phyloP scores from a whole-genome alignment of 768 basidiomycete genomes.

The Panellus pusillus region DNA sequence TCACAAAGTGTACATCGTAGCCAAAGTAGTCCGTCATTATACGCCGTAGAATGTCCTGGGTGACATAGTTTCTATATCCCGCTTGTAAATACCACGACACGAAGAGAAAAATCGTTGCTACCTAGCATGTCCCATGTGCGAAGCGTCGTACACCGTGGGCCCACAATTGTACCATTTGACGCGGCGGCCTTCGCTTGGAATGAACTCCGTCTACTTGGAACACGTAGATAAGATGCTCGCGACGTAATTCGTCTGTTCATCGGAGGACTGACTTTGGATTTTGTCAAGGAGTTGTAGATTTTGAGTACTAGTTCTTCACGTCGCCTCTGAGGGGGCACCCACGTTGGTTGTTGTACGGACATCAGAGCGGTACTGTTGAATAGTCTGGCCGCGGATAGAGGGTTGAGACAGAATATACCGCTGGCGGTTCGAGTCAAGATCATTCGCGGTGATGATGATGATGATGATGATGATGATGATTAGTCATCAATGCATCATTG shows the following conservation, averaged over 20 bases:
- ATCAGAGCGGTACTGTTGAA: constrained; percentile 33
- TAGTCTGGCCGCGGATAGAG: not conserved
- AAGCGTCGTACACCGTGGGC: constrained; percentile 97
- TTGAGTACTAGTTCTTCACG: constrained; percentile 65
- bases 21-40: constrained; percentile 96
- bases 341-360: constrained; percentile 62
- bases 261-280: constrained; percentile 69
- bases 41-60: constrained; percentile 87
- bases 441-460: too few species aligned
- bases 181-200: constrained; percentile 63
- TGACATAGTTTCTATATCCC: constrained; percentile 84
- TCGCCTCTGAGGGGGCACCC: constrained; percentile 48
- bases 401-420: constrained; percentile 13
- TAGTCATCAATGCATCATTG: too few species aligned
- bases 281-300: constrained; percentile 92
- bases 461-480: too few species aligned
- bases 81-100: not conserved
- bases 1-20: constrained; percentile 97
- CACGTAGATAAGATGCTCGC: constrained; percentile 17
- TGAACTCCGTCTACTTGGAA: constrained; percentile 65
- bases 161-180: constrained; percentile 99
- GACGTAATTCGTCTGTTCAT: constrained; percentile 8
- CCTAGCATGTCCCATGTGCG: constrained; percentile 99
- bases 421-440: constrained; percentile 17
- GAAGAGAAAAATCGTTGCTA: constrained; percentile 29